Evolutionary conservation across 805 yeast species (phyloP).

Genomic region (Barnettozyma botsteinii): DNA sequence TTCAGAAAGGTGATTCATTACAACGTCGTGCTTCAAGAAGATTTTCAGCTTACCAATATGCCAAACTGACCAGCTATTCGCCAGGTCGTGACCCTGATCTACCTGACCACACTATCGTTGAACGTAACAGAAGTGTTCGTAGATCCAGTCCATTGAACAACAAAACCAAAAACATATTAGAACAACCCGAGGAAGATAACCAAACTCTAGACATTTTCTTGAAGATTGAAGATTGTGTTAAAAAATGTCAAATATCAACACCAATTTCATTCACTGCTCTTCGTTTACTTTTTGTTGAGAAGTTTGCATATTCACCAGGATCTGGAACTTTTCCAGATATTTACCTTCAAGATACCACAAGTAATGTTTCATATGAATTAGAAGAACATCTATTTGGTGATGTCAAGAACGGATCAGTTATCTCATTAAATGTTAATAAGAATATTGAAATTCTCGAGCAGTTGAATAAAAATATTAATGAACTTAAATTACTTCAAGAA

Average conservation of each 20-base stretch:
- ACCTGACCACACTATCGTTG: conserved; percentile 21
- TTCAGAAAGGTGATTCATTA: conserved; percentile 77
- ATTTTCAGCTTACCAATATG: conserved; percentile 89
- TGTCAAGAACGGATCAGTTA: conserved; percentile 50
- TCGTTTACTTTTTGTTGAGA: conserved; percentile 75
- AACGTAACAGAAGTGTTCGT: conserved; percentile 12
- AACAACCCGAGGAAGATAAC: background rate
- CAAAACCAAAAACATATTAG: background rate
- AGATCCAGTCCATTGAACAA: conserved; percentile 12
- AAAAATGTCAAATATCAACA: conserved; percentile 36
- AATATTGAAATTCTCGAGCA: conserved; percentile 14
- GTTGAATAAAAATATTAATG: conserved; percentile 16
- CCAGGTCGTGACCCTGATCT: conserved; percentile 26
- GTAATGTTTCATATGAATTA: conserved; percentile 67
- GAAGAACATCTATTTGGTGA: conserved; percentile 64
- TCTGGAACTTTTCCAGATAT: conserved; percentile 70
- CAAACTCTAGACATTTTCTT: conserved; percentile 33
- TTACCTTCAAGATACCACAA: conserved; percentile 56
- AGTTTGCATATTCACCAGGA: conserved; percentile 79
- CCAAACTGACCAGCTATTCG: conserved; percentile 55
- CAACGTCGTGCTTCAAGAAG: conserved; percentile 92
- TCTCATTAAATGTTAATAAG: conserved; percentile 51
- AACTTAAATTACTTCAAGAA: conserved; percentile 14
- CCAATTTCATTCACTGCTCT: conserved; percentile 38
- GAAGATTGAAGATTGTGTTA: conserved; percentile 46